These are phyloP conservation scores for Talaromyces nanjingensis DNA, from an alignment of 495 filamentous ascomycete species.

Conservation along the genomic window DNA sequence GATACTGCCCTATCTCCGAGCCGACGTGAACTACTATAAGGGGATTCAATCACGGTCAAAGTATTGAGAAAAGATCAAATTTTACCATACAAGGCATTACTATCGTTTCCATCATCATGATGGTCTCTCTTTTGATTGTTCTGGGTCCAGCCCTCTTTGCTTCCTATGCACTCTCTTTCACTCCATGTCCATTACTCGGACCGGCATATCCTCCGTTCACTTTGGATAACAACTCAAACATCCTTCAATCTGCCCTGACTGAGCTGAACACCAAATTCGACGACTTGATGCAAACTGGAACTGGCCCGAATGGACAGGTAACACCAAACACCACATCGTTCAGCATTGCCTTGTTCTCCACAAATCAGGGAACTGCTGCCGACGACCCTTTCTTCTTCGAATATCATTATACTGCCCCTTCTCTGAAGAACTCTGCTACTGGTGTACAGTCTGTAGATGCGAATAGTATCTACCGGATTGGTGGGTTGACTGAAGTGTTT, in stretches of 20 bases:
- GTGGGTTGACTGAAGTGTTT: constrained; percentile 42
- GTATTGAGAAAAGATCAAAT: not conserved
- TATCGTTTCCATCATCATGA: constrained; percentile 5
- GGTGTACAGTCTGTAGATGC: constrained; percentile 25
- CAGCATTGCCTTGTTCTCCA: constrained; percentile 45
- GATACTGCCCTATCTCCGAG: constrained; percentile 13
- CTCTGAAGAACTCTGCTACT: constrained; percentile 18
- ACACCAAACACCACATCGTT: constrained; percentile 32
- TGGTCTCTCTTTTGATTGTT: not conserved
- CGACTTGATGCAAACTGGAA: constrained; percentile 5
- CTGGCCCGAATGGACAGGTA: constrained; percentile 12
- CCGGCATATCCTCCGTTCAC: constrained; percentile 39
- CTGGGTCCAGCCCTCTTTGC: not conserved
- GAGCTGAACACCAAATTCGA: constrained; percentile 13
- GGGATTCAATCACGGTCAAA: not conserved
- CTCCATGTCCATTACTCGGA: constrained; percentile 41
- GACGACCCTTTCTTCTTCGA: constrained; percentile 31
- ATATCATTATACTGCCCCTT: constrained; percentile 40
- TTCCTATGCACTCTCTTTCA: constrained; percentile 14
- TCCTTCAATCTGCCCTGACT: constrained; percentile 6
- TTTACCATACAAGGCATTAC: not conserved
- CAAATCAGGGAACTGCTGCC: constrained; percentile 18
- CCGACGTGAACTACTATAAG: constrained; percentile 9
- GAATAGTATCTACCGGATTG: constrained; percentile 39
- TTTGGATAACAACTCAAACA: constrained; percentile 24